Evolutionary conservation across 805 yeast genomes (phyloP).

Genomic region (Candida methanosorbosa): DNA sequence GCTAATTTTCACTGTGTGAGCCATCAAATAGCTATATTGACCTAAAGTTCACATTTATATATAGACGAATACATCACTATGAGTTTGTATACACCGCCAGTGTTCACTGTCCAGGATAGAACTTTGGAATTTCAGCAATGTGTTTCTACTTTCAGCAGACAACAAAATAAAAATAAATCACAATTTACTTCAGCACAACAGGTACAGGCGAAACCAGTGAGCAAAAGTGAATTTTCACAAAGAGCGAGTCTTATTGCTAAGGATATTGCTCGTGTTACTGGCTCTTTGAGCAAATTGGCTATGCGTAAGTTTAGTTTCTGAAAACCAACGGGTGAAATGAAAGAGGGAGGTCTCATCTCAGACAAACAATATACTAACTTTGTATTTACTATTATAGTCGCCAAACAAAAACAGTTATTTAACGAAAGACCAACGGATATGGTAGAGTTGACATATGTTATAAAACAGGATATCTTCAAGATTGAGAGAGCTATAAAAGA

Average conservation of each 20-base stretch:
- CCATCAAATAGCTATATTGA: too few species aligned
- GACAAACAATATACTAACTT: too few species aligned
- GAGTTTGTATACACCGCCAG: constrained; percentile 20
- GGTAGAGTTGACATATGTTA: constrained; percentile 80
- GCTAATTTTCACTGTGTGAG: too few species aligned
- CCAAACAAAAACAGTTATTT: constrained; percentile 83
- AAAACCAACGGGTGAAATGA: too few species aligned
- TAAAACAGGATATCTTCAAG: constrained; percentile 78
- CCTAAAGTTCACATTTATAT: too few species aligned
- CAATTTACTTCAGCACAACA: constrained; percentile 13
- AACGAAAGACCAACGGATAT: constrained; percentile 94
- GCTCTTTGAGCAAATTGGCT: constrained; percentile 71
- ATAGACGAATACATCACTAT: too few species aligned
- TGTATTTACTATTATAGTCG: constrained; percentile 45
- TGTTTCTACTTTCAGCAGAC: constrained; percentile 65
- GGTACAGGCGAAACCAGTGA: constrained; percentile 16
- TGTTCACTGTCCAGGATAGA: constrained; percentile 55
- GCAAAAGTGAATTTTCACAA: constrained; percentile 53
- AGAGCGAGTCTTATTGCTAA: constrained; percentile 79
- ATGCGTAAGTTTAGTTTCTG: too few species aligned
- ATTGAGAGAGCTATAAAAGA: constrained; percentile 65
- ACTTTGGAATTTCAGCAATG: constrained; percentile 91
- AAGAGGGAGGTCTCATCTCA: too few species aligned
- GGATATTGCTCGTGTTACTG: constrained; percentile 83
- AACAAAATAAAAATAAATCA: constrained; percentile 21